Evolutionary conservation across 2,329 filamentous ascomycete genomes (phyloP).

Genomic region (Ceratocystiopsis sp.): DNA sequence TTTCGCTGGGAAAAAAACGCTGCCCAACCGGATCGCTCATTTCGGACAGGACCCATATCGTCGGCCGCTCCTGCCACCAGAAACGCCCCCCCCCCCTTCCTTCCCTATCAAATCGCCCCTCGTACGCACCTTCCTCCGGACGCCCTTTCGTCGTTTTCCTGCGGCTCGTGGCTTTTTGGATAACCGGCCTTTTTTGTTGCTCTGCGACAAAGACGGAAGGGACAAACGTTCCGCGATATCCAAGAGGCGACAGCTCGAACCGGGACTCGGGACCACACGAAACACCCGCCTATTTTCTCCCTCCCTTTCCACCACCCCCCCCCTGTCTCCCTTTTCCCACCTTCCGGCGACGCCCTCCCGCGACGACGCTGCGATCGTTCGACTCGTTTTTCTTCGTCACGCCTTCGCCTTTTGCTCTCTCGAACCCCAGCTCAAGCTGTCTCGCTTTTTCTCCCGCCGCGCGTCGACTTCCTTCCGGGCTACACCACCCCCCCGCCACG

Average conservation of each 20-base stretch:
- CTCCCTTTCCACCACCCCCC: too few relatives aligned
- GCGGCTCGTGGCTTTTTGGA: too few relatives aligned
- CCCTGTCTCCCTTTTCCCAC: too few relatives aligned
- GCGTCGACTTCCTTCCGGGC: constrained; percentile 4
- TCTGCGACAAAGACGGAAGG: too few relatives aligned
- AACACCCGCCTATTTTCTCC: too few relatives aligned
- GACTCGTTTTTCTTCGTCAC: not conserved
- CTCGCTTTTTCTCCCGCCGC: not conserved
- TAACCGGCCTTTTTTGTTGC: too few relatives aligned
- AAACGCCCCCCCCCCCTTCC: constrained; percentile 3
- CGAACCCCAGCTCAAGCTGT: not conserved
- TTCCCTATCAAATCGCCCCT: constrained; percentile 10
- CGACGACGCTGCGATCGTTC: not conserved
- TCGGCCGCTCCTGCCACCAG: constrained; percentile 7
- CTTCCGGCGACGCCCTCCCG: too few relatives aligned
- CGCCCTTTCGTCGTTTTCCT: too few relatives aligned
- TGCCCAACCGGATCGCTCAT: constrained; percentile 11
- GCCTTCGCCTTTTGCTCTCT: not conserved
- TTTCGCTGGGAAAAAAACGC: constrained; percentile 1
- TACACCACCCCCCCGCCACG: constrained; percentile 10
- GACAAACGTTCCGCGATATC: too few relatives aligned
- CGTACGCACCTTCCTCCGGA: constrained; percentile 6
- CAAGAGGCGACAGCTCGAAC: too few relatives aligned
- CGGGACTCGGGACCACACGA: too few relatives aligned
- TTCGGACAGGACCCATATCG: constrained; percentile 7